Conservation (phyloP, 2,329 filamentous ascomycete species). For the Chaetomiaceae sp. region DNA sequence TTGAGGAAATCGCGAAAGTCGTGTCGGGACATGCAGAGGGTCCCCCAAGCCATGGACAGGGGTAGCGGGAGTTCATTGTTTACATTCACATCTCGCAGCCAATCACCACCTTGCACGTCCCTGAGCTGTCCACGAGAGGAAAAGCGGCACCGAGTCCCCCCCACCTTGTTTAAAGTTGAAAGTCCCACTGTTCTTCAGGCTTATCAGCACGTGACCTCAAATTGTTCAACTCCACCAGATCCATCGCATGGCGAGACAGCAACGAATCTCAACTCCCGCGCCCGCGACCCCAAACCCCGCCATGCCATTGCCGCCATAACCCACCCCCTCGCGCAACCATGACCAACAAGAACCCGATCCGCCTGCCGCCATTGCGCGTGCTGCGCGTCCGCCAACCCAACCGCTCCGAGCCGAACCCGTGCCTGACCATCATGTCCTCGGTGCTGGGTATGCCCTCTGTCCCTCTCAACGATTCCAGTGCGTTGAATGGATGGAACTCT, state of each 20-base stretch:
- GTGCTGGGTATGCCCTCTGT: slow-evolving; percentile 47
- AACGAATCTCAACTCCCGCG: neutral
- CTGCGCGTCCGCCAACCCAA: slow-evolving; percentile 54
- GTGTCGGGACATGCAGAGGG: slow-evolving; percentile 8
- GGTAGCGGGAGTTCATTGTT: slow-evolving; percentile 18
- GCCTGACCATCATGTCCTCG: slow-evolving; percentile 52
- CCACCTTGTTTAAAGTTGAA: neutral
- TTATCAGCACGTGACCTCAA: slow-evolving; percentile 27
- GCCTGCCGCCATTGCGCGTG: slow-evolving; percentile 52
- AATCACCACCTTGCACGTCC: slow-evolving; percentile 13
- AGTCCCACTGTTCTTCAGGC: too few relatives aligned
- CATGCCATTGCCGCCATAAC: slow-evolving; percentile 15
- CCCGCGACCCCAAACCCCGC: neutral
- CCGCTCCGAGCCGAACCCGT: slow-evolving; percentile 47
- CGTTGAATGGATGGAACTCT: neutral
- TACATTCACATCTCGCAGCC: slow-evolving; percentile 23
- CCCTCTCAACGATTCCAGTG: neutral
- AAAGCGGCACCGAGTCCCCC: neutral
- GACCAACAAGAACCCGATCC: slow-evolving; percentile 47
- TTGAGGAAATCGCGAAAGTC: slow-evolving; percentile 15
- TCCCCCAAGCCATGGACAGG: slow-evolving; percentile 6
- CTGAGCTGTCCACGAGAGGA: neutral
- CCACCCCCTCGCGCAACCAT: slow-evolving; percentile 3
- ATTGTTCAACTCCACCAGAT: slow-evolving; percentile 7
- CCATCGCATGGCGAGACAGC: neutral